phyloP scores from a whole-genome alignment of 176 grass and related monocot species.

The Paspalum notatum region DNA sequence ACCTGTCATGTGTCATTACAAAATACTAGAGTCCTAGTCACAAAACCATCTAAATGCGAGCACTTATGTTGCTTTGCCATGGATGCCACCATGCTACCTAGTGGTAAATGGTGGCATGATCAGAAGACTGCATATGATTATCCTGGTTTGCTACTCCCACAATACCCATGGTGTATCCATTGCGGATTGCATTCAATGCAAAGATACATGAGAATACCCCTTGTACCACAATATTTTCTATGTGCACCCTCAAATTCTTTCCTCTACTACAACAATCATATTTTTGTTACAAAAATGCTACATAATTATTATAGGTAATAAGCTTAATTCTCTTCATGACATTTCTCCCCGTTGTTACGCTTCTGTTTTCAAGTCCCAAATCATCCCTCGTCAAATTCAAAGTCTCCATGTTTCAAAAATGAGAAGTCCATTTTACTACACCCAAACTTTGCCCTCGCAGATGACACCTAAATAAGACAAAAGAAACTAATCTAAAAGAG shows the following conservation, averaged over 20 bases:
- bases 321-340: no score
- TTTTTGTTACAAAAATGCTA: no score
- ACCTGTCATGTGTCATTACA: background rate
- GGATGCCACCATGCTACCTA: background rate
- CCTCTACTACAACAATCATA: no score
- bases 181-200: background rate
- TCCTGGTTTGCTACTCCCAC: background rate
- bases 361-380: no score
- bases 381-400: no score
- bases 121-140: background rate
- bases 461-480: background rate
- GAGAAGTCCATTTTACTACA: background rate
- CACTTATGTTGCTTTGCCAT: background rate
- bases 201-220: background rate
- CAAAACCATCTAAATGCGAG: background rate
- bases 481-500: conserved; percentile 23
- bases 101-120: background rate
- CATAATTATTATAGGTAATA: no score
- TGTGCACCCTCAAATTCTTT: background rate
- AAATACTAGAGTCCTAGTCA: background rate
- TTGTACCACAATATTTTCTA: background rate
- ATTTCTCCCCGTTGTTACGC: no score
- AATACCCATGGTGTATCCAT: background rate
- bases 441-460: background rate
- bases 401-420: background rate